These are phyloP conservation scores for Chrysoporthe puriensis DNA, from an alignment of 2,329 filamentous ascomycete species.

Conservation along the genomic window DNA sequence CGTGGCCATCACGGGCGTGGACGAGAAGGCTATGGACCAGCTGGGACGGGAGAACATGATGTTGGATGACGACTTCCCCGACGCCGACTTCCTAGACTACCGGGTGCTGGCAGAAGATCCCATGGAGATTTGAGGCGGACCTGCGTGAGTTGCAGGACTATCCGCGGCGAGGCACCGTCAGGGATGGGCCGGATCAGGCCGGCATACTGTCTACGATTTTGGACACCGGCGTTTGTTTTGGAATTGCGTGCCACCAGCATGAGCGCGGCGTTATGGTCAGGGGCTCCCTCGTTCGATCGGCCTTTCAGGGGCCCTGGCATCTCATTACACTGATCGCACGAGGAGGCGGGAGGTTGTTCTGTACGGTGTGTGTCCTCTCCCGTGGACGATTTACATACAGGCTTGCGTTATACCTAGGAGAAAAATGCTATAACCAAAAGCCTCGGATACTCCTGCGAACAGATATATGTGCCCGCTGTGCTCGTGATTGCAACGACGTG, in stretches of 20 bases:
- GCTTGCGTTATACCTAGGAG: neutral
- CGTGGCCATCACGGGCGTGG: constrained; percentile 33
- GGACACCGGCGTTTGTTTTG: constrained; percentile 11
- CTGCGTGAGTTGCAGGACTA: neutral
- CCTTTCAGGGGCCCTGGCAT: neutral
- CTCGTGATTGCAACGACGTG: neutral
- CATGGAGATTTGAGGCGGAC: constrained; percentile 43
- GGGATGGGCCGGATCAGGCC: neutral
- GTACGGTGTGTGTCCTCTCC: neutral
- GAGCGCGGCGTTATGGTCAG: constrained; percentile 21
- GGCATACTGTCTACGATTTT: constrained; percentile 3
- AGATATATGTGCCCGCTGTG: neutral
- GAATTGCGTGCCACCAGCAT: constrained; percentile 20
- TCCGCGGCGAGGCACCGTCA: neutral
- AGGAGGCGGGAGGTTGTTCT: neutral
- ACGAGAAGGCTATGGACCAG: constrained; percentile 25
- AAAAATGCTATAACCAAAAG: neutral
- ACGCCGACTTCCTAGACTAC: constrained; percentile 67
- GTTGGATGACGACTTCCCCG: constrained; percentile 62
- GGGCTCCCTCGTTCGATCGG: neutral
- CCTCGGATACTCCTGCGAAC: neutral
- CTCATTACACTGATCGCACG: neutral
- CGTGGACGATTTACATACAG: neutral
- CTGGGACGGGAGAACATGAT: constrained; percentile 53
- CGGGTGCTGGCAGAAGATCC: constrained; percentile 37